Base-by-base conservation (phyloP, 208 protist species). In the Leishmania lainsoni region DNA sequence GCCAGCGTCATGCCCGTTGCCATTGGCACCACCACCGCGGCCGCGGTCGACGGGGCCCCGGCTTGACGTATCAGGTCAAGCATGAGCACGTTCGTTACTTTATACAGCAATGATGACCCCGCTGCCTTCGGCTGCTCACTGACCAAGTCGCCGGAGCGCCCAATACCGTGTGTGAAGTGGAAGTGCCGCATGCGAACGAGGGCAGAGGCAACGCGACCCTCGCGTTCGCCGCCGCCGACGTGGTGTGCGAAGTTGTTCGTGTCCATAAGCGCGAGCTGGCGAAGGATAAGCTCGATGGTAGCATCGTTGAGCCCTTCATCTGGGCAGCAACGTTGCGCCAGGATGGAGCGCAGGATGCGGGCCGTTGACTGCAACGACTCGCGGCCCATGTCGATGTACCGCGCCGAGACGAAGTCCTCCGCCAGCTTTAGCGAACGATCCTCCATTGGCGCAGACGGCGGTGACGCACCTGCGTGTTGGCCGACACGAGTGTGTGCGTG, bases 101-200 rank as follows among this genome's bases (percentile, higher is more conserved):
- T 83, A 76, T 94, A 91, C 39, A 99, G 48, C 5, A 99, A 83
- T 45, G 97, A 99, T 10, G 97, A 99, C 0, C 99, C 99, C 3
- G 98, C 98, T 8, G 99, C 99, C 86, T 99, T 99, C 10, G 99
- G 99, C 89, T 99, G 99, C 56, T 97, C 92, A 49, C 92, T 97
- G 9, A 85, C 88, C 35, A 99, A 78, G 85, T 99, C 98, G 39
- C 98, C 99, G 42, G 91, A 98, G 26, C 99, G 92, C 49, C 99
- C 99, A 48, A 99, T 96, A 56, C 99, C 99, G 86, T 99, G 99
- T 29, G 90, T 81, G 59, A 99, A 77, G 74, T 87, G 51, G 83
- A 92, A 99, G 83, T 99, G 88, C 9, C 98, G 92, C 22, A 76
- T 63, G 32, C 79, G 72, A 26, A 99, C 98, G 0, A 99, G 80